These are phyloP conservation scores for Fistulifera pelliculosa DNA, from an alignment of 108 stramenopile species.

Conservation along the genomic window DNA sequence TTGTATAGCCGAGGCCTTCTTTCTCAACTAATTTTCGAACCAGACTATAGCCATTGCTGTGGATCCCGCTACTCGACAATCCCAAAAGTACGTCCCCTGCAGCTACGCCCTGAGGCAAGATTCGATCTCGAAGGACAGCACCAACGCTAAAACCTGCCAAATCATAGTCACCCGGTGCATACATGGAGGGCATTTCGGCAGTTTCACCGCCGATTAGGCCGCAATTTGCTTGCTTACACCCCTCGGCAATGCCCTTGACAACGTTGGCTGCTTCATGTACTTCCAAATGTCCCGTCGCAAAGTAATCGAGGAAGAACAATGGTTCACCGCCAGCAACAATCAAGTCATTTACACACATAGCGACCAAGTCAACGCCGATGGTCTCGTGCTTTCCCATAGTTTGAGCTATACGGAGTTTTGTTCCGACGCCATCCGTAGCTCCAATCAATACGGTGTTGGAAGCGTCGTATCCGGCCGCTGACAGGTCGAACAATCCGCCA, in stretches of 20 bases:
- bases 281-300: slow-evolving; percentile 90
- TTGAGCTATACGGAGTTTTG: slow-evolving; percentile 91
- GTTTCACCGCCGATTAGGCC: slow-evolving; percentile 97
- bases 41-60: slow-evolving; percentile 97
- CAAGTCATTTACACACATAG: slow-evolving; percentile 98
- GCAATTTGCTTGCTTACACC: slow-evolving; percentile 90
- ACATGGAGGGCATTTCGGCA: slow-evolving; percentile 99
- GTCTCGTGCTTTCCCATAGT: slow-evolving; percentile 68
- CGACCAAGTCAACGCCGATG: slow-evolving; percentile 94
- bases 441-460: slow-evolving; percentile 91
- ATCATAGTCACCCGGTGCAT: slow-evolving; percentile 95
- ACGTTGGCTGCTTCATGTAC: slow-evolving; percentile 86
- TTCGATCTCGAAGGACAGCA: slow-evolving; percentile 76
- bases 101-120: slow-evolving; percentile 72
- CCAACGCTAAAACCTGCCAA: slow-evolving; percentile 96
- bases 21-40: slow-evolving; percentile 87
- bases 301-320: slow-evolving; percentile 98
- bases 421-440: slow-evolving; percentile 98
- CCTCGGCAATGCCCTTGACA: slow-evolving; percentile 93
- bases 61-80: slow-evolving; percentile 90
- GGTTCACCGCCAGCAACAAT: slow-evolving; percentile 95
- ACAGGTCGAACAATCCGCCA: slow-evolving; percentile 93
- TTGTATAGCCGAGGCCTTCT: slow-evolving; percentile 74
- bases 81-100: slow-evolving; percentile 90
- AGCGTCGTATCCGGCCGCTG: slow-evolving; percentile 85